These are phyloP conservation scores for Yamadazyma phyllophila DNA, from an alignment of 805 yeast species.

Conservation along the genomic window DNA sequence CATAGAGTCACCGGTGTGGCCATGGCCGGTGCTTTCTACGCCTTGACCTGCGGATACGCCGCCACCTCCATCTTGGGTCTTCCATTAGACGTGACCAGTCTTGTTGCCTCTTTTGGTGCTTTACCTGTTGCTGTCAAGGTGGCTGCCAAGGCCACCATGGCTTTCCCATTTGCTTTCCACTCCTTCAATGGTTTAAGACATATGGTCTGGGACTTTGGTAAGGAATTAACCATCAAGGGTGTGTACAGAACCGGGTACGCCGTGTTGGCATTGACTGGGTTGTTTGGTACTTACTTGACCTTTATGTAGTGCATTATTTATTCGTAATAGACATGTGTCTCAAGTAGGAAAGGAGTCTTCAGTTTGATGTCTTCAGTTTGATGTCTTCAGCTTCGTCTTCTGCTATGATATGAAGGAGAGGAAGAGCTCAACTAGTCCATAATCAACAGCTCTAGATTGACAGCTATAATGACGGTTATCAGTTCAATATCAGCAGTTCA, in stretches of 20 bases:
- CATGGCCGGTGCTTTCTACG: slow-evolving; percentile 77
- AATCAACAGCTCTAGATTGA: too few species aligned
- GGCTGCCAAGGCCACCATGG: slow-evolving; percentile 63
- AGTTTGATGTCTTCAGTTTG: too few species aligned
- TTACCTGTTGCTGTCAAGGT: slow-evolving; percentile 64
- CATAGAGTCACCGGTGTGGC: slow-evolving; percentile 90
- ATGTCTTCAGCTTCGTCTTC: too few species aligned
- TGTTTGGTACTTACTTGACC: slow-evolving; percentile 57
- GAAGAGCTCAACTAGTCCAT: too few species aligned
- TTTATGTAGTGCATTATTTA: slow-evolving; percentile 29
- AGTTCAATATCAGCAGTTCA: too few species aligned
- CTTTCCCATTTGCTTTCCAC: slow-evolving; percentile 88
- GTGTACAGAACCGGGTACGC: slow-evolving; percentile 90
- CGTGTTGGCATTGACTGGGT: slow-evolving; percentile 65
- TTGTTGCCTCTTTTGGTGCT: slow-evolving; percentile 56
- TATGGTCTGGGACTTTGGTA: slow-evolving; percentile 88
- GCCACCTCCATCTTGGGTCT: slow-evolving; percentile 53
- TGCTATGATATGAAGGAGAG: too few species aligned
- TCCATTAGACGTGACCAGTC: slow-evolving; percentile 56
- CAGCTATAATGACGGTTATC: too few species aligned
- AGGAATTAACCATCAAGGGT: slow-evolving; percentile 75
- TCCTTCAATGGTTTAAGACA: slow-evolving; percentile 87
- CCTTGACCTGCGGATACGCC: slow-evolving; percentile 72
- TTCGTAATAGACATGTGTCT: slow-evolving; percentile 1
- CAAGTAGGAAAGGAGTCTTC: too few species aligned